Base-by-base conservation (phyloP, 139 green algal genomes). In the Protoeuglena noctilucae region DNA sequence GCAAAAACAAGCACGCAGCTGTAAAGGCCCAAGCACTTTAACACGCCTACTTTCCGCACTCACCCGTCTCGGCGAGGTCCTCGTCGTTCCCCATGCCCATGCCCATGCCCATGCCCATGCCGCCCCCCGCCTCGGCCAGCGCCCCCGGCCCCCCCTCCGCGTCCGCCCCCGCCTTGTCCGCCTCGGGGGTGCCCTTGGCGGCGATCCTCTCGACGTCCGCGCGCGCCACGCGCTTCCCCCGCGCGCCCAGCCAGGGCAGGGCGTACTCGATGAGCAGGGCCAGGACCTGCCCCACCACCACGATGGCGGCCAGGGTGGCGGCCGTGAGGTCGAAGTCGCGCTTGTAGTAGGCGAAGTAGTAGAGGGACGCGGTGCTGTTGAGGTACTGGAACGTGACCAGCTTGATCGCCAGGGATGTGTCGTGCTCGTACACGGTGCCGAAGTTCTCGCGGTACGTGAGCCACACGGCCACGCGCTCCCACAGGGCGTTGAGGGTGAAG, bases 281-380 rank as follows among this genome's bases (percentile, higher is more conserved):
- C 22, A 53, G 22, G n/a, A 61, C n/a, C 41, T 41, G 26, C 5
- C 25, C 39, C 9, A 62, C 47, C 16, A 68, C 25, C 21, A 68
- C 16, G 31, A 68, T 62, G 31, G 30, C 41, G 24, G 54, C 61
- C 29, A 68, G 61, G 45, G 51, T 28, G 19, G 45, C 49, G 6
- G 61, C 61, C 14, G 34, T 53, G 24, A 48, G 27, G 34, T 62
- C 61, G 30, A 68, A 45, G 53, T 68, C 61, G 17, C 21, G 29
- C 54, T 54, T 34, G n/a, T 31, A 53, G 61, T 59, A 68, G 30
- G 61, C 61, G 45, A 54, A 68, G 54, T 68, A 68, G 31, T 59
- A 58, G 46, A 68, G 28, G 18, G 28, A 39, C 28, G n/a, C 6
- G 46, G 58, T 58, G 31, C 6, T 62, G 31, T 61, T 62, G 31